Base-by-base conservation (phyloP, 345 rosid species). In the Euphorbia tirucalli region DNA sequence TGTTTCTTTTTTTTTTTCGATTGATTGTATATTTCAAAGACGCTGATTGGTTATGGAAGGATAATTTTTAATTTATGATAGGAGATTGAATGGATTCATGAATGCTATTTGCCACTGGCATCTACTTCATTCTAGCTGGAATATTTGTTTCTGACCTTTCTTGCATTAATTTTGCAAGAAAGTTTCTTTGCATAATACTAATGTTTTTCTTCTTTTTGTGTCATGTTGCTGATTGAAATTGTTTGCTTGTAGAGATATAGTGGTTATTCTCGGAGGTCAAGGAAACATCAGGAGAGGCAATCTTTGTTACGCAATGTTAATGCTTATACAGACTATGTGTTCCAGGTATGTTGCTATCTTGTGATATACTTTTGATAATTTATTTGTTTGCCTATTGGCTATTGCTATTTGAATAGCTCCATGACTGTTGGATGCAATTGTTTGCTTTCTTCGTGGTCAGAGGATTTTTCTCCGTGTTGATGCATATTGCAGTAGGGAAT, bases 281-380 rank as follows among this genome's bases (percentile, higher is more conserved):
- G 87, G 74, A 85, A 78, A 74, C 39, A 73, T 71, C 83, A 83
- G 19, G 82, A 74, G 16, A 88, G 83, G 72, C 81, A 84, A 69
- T 79, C 83, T 0, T 60, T 88, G 52, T 60, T 87, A 68, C 86
- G 85, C n/a, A 80, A 87, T 78, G 24, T 82, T 30, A 71, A 64
- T 78, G 74, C 83, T 57, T 90, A 81, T 66, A 79, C 90, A 52
- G 87, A 88, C 16, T 61, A 77, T 84, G 19, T 88, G 74, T 82
- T 87, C 79, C 66, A 84, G 90, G 96, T 90, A 69, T 21, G 10
- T 56, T 73, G 21, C 31, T 48, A 61, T 31, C 19, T 50, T 65
- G 14, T 41, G 7, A 41, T 48, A 46, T 4, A 8, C 15, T 37
- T 25, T 15, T 54, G 11, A 64, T 58, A 11, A 32, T 54, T 67